Base-by-base conservation (phyloP, 2,329 filamentous ascomycete species). In the Coccinonectria pachysandricola region DNA sequence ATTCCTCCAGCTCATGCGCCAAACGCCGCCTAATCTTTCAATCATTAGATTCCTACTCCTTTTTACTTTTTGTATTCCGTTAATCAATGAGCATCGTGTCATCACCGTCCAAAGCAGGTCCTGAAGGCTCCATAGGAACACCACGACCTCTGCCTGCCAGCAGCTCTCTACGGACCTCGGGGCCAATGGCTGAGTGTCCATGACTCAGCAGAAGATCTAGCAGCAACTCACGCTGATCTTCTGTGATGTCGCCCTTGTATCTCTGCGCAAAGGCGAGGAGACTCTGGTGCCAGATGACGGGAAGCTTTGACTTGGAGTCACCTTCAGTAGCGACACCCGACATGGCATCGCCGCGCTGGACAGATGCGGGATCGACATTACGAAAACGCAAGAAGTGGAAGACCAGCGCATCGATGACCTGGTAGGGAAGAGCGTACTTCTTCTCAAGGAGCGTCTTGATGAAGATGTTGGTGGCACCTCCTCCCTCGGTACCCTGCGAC, bases 301-400 rank as follows among this genome's bases (percentile, higher is more conserved):
- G 91, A 39, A 96, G 54, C 49, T 81, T 84, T 48, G 41, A 65
- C 54, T 53, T 67, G 34, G 56, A 62, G 24, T 71, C 68, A n/a
- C 62, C 62, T 11, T 56, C 58, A 31, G 46, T 55, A 16, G 54
- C 48, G 10, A 56, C 38, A 32, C 52, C 58, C 7, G 64, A 55
- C 62, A 76, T 75, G 15, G 59, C 60, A 29, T 79, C 75, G 3
- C 49, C 53, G 3, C 42, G 43, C 16, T 70, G 63, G 11, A 68
- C 64, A 8, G 63, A 62, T 3, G 67, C 63, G 3, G 75, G 69
- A 35, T 82, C 76, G 14, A 73, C 68, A 27, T 71, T 80, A 17
- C 83, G 71, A 63, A 94, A 95, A 10, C 91, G 79, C 36, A 96
- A 56, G 56, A 98, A 98, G 56, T 98, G 88, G 62, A 96, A 96